Evolutionary conservation across 148 eudicot species (phyloP), one percentile per base, ranked within the genome.

Genomic region (Gaultheria prostrata): DNA sequence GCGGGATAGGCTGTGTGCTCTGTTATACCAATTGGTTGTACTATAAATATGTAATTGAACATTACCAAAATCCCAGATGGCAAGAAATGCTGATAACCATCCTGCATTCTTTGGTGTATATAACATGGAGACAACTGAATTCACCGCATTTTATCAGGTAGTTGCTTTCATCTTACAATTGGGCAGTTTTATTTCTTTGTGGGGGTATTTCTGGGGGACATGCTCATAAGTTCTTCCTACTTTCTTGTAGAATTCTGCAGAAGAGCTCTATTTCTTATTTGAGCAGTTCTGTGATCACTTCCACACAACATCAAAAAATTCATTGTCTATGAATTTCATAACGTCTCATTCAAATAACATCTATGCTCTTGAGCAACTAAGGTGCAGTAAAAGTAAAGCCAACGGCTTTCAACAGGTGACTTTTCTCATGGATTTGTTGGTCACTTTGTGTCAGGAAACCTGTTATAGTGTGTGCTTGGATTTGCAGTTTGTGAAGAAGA

Each of bases 401-500:
- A 91, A 80, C 88, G 91, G 92, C 90, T 89, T 90, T 69, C 86
- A 92, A 81, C 98, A 92, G 98, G 99, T 92, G 91, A 51, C 79
- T 75, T 81, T 45, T 77, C 56, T 33, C 43, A 26, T 14, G 74
- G 45, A 15, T 26, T 82, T 35, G 43, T 14, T 4, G 51, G 17
- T 14, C 33, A 24, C 61, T 46, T 67, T 45, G 76, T 82, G 43
- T 18, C 28, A 21, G 45, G n/a, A 85, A 54, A 39, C 49, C 56
- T 46, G 21, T 50, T 56, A 20, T 48, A 57, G 53, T 70, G 71
- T 56, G 67, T 86, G 75, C 80, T 82, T 77, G 30, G 63, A 74
- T 85, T 59, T 93, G 93, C 95, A 97, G 99, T 97, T 94, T 93
- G 92, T 97, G 89, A 97, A 93, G 95, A 97, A 97, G 90, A 91